Conservation (phyloP, 805 yeast genomes). For the Metschnikowia vanudenii region DNA sequence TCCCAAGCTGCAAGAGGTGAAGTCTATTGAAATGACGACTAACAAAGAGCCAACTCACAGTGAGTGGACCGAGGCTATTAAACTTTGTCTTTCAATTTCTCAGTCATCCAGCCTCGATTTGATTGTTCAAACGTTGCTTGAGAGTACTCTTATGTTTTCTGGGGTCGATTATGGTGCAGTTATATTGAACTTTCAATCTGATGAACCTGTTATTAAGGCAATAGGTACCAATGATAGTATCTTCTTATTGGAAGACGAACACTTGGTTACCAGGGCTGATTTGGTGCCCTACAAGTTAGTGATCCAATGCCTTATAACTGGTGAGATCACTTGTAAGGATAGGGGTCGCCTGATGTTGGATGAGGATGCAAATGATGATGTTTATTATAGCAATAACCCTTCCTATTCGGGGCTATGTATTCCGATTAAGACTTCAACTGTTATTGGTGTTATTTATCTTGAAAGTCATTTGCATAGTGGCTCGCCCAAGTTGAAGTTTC, state of each 20-base stretch:
- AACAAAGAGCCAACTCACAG: constrained; percentile 11
- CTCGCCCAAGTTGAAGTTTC: constrained; percentile 13
- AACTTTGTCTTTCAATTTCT: constrained; percentile 49
- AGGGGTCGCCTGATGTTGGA: constrained; percentile 25
- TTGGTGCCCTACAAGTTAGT: constrained; percentile 44
- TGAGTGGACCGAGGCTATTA: constrained; percentile 36
- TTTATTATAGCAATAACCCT: constrained; percentile 36
- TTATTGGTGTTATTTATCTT: constrained; percentile 47
- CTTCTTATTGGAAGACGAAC: constrained; percentile 29
- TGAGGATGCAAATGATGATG: constrained; percentile 37
- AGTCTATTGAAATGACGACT: constrained; percentile 1
- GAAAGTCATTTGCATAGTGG: constrained; percentile 25
- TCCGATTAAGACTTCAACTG: constrained; percentile 43
- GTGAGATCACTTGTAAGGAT: constrained; percentile 35
- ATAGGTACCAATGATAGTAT: constrained; percentile 28
- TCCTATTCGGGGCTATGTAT: constrained; percentile 42
- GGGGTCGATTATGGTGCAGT: constrained; percentile 37
- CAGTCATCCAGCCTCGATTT: constrained; percentile 41
- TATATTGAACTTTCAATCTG: constrained; percentile 20
- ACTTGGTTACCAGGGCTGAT: constrained; percentile 40
- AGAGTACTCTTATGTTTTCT: constrained; percentile 37
- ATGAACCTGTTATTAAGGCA: constrained; percentile 28
- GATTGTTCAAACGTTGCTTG: constrained; percentile 38
- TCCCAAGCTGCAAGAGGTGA: constrained; percentile 8
- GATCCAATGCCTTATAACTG: constrained; percentile 37